Evolutionary conservation across 164 flowering plant species (phyloP), one percentile per base, ranked within the genome.

Genomic region (Brasenia schreberi): DNA sequence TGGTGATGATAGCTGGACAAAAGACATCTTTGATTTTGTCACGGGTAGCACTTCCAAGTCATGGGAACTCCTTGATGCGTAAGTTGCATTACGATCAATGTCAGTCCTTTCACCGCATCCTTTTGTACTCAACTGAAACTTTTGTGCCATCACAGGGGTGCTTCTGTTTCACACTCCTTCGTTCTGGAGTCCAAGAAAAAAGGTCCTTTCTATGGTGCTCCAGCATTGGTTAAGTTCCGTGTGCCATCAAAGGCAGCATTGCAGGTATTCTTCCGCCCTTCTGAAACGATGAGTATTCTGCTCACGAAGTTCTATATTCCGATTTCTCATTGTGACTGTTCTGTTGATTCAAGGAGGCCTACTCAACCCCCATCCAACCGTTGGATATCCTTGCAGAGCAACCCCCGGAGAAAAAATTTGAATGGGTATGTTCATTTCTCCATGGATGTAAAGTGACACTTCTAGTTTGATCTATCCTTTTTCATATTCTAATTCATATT

Each of bases 1-100:
- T 19, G 69, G 53, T 61, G 98, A 94, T 70, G 85, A 82, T 80
- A 85, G 76, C 73, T 94, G 97, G 98, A 71, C 87, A 45, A 69
- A 69, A 65, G 93, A 88, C 62, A 9, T 71, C 16, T 90, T 90
- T 73, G 80, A 80, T 62, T 56, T 89, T 44, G 84, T 87, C 70
- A 76, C 76, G 71, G 97, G 97, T 5, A 87, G 84, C 79, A 82
- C 83, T 71, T 85, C 98, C 60, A 78, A 68, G 60, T 80, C 91
- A 62, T 94, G 97, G 97, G 97, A 94, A 72, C 84, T 85, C 75
- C 92, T 94, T 66, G 95, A 94, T 75, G 93, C 77, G 98, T 94
- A 72, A 85, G 96, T 88, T 43, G 53, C 45, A 19, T 17, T 39
- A 14, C 4, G 56, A 33, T 66, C 12, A 49, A 49, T 14, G 16